Percentiles rank a stretch among this genome's conserved stretches.
Evolutionary conservation across 164 flowering plant genomes (phyloP).

Genomic region (Tinospora cordifolia): DNA sequence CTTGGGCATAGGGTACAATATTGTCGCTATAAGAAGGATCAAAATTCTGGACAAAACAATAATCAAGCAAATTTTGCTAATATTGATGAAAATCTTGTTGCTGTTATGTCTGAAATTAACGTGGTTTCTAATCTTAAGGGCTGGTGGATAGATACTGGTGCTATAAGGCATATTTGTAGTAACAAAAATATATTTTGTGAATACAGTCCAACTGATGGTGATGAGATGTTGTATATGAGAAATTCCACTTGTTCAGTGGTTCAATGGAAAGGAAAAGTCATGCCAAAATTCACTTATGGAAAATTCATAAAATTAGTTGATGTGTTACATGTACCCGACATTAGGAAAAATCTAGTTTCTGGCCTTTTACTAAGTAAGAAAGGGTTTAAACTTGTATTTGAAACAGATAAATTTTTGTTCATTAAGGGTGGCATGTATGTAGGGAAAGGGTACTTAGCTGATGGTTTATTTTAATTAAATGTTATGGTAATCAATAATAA

Average conservation of each 20-base stretch:
- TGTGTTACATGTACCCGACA: too few species aligned
- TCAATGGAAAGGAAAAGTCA: background rate
- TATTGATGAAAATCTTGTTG: background rate
- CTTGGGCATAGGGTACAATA: background rate
- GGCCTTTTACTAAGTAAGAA: too few species aligned
- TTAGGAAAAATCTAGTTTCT: too few species aligned
- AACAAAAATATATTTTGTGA: background rate
- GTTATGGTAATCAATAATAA: background rate
- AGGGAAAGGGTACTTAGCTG: background rate
- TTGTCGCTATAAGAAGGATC: background rate
- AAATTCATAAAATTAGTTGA: background rate
- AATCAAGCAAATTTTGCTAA: background rate
- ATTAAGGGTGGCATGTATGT: conserved; percentile 3
- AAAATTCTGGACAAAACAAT: background rate
- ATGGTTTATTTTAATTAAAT: conserved; percentile 4
- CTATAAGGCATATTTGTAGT: background rate
- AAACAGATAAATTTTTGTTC: conserved; percentile 9
- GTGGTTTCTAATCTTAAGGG: background rate
- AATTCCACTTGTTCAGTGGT: background rate
- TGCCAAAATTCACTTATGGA: conserved; percentile 1
- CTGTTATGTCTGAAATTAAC: background rate
- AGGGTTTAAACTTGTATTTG: background rate
- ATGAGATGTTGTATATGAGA: background rate
- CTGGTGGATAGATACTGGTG: background rate
- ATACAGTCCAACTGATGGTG: background rate